Conservation (phyloP, 2,329 filamentous ascomycete species). For the Penicillium capsulatum region DNA sequence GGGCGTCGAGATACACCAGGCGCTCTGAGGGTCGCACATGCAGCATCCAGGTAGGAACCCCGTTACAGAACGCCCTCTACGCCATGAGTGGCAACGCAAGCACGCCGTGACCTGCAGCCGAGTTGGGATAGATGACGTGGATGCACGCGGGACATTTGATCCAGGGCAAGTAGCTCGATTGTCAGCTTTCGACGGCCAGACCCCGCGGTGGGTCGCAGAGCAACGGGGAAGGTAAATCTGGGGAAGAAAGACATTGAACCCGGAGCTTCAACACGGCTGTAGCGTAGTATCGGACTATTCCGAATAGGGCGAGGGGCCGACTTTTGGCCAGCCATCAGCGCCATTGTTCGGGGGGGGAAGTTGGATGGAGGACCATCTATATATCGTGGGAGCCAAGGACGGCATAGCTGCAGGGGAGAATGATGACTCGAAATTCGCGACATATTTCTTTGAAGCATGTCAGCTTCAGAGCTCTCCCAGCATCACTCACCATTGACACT, state of each 20-base stretch:
- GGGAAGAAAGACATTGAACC: conserved; percentile 6
- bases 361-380: too few species aligned
- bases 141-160: too few species aligned
- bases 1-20: not conserved
- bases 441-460: too few species aligned
- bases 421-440: not conserved
- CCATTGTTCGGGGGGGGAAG: too few species aligned
- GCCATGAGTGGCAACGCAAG: too few species aligned
- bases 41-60: conserved; percentile 1
- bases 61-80: conserved; percentile 1
- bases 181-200: not conserved
- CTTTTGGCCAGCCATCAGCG: not conserved
- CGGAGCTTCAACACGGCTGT: not conserved
- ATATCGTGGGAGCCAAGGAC: too few species aligned
- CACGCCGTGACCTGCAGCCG: not conserved
- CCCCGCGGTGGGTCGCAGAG: conserved; percentile 1
- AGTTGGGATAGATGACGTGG: not conserved
- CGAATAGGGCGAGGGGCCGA: conserved; percentile 5
- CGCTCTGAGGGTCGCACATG: conserved; percentile 6
- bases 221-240: conserved; percentile 7
- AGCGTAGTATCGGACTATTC: conserved; percentile 10
- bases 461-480: too few species aligned
- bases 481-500: too few species aligned
- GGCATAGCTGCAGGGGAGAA: too few species aligned
- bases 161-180: too few species aligned